Evolutionary conservation across 2,329 filamentous ascomycete genomes (phyloP), one percentile per base, ranked within the genome.

Genomic region (Dissoconium aciculare): DNA sequence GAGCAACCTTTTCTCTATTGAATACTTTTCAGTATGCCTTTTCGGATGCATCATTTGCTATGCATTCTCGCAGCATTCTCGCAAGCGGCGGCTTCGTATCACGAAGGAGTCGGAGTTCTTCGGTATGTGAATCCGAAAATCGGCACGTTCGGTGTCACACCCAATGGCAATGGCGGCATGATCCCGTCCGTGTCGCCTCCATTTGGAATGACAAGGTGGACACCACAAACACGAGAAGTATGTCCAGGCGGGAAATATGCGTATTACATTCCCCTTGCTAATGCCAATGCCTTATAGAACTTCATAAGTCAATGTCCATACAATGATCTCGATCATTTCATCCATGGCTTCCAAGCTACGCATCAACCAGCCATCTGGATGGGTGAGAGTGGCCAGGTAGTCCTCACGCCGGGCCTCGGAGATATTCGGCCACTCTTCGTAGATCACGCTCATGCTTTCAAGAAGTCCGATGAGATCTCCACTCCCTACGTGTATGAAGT

Each of bases 281-380:
- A 28, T 25, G 16, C 5, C 17, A 2, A 19, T n/a, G n/a, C 11
- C 3, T n/a, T 13, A 10, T 11, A 43, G 46, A 66, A 66, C 38
- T 64, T 57, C 45, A 66, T 65, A 30, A 62, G 57, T 1, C 62
- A 64, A 36, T 60, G 60, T 10, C 59, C 62, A 0, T 65, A 65
- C 41, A 52, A 58, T 14, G 57, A 63, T 30, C 38, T 51, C 10
- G 62, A 66, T 33, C 34, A 41, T 1, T 54, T 54, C 14, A 54
- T 64, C 5, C 62, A 65, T 35, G 61, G 62, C 1, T 64, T 65
- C 32, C 61, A 65, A 40, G 62, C 60, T 5, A 64, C 62, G 1
- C 62, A 65, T 33, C 62, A 65, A 37, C 62, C 62, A 0, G 62
- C 62, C 0, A 66, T 66, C n/a, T 64, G 62, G 62, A 65, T 66